Percentiles rank a stretch among this genome's conserved stretches.
Evolutionary conservation across 2,329 filamentous ascomycete species (phyloP).

Genomic region (Penicillium sp.): DNA sequence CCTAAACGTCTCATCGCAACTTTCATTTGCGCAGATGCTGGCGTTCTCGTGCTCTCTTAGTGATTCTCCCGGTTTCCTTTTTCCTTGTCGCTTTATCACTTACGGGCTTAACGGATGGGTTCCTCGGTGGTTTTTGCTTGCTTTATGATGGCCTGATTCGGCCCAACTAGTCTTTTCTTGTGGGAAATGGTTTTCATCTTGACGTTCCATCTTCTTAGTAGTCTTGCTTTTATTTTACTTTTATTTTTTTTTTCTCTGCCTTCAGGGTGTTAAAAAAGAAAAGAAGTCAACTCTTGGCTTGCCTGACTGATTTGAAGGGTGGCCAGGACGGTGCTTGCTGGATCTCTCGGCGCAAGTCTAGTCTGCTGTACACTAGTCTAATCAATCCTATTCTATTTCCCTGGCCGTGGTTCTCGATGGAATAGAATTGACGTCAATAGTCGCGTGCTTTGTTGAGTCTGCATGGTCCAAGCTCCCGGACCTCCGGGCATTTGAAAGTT

Average conservation of each 20-base stretch:
- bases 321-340: constrained; percentile 9
- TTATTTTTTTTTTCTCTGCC: background rate
- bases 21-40: constrained; percentile 29
- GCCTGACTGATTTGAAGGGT: constrained; percentile 21
- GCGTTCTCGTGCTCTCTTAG: constrained; percentile 38
- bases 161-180: constrained; percentile 15
- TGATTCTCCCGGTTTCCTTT: constrained; percentile 32
- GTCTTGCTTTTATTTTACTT: background rate
- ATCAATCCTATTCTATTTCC: constrained; percentile 22
- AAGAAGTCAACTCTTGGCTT: background rate
- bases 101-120: constrained; percentile 28
- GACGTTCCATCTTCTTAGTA: background rate
- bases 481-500: background rate
- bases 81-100: constrained; percentile 24
- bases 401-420: background rate
- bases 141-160: constrained; percentile 19
- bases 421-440: background rate
- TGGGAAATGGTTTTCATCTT: constrained; percentile 11
- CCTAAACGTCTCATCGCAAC: constrained; percentile 27
- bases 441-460: background rate
- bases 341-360: constrained; percentile 19
- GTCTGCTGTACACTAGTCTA: constrained; percentile 30
- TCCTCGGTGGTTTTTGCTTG: constrained; percentile 35
- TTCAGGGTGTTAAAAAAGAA: background rate
- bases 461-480: background rate